phyloP scores from a whole-genome alignment of 768 basidiomycete species.

The Phylloporus sp. region DNA sequence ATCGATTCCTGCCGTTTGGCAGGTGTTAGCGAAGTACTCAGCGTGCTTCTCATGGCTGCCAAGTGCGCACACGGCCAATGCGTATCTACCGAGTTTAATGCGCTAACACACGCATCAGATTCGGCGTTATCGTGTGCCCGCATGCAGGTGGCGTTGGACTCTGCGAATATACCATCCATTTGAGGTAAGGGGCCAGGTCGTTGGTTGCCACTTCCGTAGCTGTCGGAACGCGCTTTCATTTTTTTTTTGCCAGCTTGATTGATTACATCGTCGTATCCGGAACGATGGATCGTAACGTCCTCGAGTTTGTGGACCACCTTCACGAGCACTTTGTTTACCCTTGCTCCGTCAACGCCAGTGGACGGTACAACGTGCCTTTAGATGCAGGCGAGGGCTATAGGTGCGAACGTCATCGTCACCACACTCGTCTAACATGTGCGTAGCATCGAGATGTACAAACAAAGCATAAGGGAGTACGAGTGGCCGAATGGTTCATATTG shows the following conservation, averaged over 20 bases:
- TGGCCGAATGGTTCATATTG: slow-evolving; percentile 68
- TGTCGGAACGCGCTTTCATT: neutral
- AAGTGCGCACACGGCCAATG: slow-evolving; percentile 46
- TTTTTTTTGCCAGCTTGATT: slow-evolving; percentile 55
- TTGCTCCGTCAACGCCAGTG: slow-evolving; percentile 78
- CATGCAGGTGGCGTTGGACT: slow-evolving; percentile 95
- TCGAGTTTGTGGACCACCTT: slow-evolving; percentile 86
- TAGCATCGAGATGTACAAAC: slow-evolving; percentile 84
- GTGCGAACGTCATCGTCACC: slow-evolving; percentile 8
- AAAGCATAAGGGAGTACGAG: slow-evolving; percentile 77
- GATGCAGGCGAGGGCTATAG: slow-evolving; percentile 73
- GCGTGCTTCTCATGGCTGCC: slow-evolving; percentile 87
- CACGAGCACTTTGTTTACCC: slow-evolving; percentile 92
- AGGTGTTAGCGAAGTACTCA: slow-evolving; percentile 92
- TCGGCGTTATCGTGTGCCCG: slow-evolving; percentile 87
- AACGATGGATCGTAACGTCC: slow-evolving; percentile 89
- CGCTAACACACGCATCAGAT: slow-evolving; percentile 40
- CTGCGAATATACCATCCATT: slow-evolving; percentile 89
- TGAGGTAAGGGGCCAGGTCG: slow-evolving; percentile 46
- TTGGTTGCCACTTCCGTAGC: neutral
- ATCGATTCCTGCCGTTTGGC: slow-evolving; percentile 93
- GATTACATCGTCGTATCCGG: slow-evolving; percentile 93
- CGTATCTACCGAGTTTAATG: neutral
- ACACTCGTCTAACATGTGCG: neutral
- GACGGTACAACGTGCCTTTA: slow-evolving; percentile 82